Conservation (phyloP, 345 rosid species). For the Melaleuca quinquenervia region DNA sequence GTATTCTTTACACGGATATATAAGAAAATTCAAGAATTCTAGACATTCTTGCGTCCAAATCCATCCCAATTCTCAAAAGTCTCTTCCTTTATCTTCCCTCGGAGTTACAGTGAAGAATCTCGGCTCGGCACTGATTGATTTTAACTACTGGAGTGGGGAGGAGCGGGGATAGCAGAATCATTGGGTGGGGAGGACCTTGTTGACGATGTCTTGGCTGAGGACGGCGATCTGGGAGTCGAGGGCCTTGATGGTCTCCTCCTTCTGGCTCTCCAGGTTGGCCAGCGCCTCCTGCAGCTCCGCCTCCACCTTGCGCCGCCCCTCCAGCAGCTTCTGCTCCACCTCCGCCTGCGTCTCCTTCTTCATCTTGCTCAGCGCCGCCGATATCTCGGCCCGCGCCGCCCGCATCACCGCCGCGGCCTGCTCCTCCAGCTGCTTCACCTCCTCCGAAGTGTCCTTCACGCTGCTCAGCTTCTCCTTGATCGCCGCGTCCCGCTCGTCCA, state of each 20-base stretch:
- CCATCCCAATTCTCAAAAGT: not conserved
- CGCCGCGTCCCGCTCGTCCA: conserved; percentile 69
- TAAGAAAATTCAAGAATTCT: not conserved
- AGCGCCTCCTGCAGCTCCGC: conserved; percentile 73
- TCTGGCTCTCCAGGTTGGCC: conserved; percentile 67
- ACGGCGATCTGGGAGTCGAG: conserved; percentile 78
- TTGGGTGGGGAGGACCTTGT: conserved; percentile 74
- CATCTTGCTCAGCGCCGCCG: conserved; percentile 83
- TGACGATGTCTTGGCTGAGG: conserved; percentile 74
- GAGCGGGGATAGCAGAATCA: not conserved
- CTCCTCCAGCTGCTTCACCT: conserved; percentile 83
- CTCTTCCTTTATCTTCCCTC: not conserved
- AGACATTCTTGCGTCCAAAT: not conserved
- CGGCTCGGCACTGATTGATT: not conserved
- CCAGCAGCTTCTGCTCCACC: conserved; percentile 50
- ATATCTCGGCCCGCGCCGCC: conserved; percentile 85
- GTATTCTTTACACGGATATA: not conserved
- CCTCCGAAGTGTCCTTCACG: conserved; percentile 70
- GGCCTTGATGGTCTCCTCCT: conserved; percentile 65
- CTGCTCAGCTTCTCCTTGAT: conserved; percentile 72
- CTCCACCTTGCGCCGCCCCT: conserved; percentile 72
- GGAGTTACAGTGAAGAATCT: not conserved
- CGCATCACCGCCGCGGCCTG: conserved; percentile 69
- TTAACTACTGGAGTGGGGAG: not conserved
- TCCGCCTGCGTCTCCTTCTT: conserved; percentile 85